Evolutionary conservation across 2,329 filamentous ascomycete genomes (phyloP).

Genomic region (Sporothrix phasma): DNA sequence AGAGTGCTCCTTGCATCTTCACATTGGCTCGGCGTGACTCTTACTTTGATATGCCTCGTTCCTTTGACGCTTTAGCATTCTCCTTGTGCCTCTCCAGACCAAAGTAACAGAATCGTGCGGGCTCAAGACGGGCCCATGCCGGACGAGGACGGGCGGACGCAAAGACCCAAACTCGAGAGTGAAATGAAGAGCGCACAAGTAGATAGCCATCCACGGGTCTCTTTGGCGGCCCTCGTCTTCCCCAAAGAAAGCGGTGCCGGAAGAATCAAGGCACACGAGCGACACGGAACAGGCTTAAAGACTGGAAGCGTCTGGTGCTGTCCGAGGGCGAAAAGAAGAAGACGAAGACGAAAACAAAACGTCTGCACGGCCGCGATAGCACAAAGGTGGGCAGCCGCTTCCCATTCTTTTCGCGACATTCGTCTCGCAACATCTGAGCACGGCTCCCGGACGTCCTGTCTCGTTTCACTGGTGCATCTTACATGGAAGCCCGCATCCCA

Average conservation of each 20-base stretch:
- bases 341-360: no score
- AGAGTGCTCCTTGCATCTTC: neutral
- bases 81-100: no score
- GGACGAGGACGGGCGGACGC: no score
- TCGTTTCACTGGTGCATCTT: neutral
- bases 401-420: neutral
- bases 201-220: no score
- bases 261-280: no score
- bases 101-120: no score
- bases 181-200: no score
- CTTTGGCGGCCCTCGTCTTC: no score
- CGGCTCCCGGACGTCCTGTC: neutral
- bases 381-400: neutral
- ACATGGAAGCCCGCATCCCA: neutral
- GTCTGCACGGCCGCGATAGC: neutral
- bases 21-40: neutral
- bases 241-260: no score
- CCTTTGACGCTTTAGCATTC: no score
- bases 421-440: conserved; percentile 1
- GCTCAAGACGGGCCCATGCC: no score
- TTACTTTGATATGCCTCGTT: neutral
- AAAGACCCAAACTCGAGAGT: no score
- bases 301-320: conserved; percentile 7
- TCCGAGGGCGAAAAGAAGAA: neutral
- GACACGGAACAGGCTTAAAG: neutral